Evolutionary conservation across 352 stramenopile genomes (phyloP).

Genomic region (Blastocystis sp.): DNA sequence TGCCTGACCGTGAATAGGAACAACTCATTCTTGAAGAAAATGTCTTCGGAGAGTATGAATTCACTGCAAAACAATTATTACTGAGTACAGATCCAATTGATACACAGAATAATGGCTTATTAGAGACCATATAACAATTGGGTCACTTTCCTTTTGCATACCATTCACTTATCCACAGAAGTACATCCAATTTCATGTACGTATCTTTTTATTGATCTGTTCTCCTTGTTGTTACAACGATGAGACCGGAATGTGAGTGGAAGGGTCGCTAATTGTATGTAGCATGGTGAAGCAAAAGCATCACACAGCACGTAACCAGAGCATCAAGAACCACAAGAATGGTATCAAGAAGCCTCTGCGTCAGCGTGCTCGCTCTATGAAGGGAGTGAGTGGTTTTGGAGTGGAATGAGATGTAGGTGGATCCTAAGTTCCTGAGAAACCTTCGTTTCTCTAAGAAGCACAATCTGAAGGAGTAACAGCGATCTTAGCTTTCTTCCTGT

Average conservation of each 20-base stretch:
- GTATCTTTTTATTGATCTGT: background rate
- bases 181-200: background rate
- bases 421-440: conserved; percentile 74
- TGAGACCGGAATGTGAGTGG: no score
- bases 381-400: conserved; percentile 70
- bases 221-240: no score
- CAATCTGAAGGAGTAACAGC: conserved; percentile 65
- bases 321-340: conserved; percentile 80
- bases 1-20: no score
- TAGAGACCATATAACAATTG: no score
- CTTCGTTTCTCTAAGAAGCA: conserved; percentile 44
- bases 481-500: conserved; percentile 68
- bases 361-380: conserved; percentile 77
- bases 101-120: no score
- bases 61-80: no score
- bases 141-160: background rate
- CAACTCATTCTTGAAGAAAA: no score
- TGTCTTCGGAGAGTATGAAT: no score
- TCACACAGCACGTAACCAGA: conserved; percentile 80
- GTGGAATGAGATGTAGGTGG: conserved; percentile 67
- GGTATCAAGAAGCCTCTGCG: conserved; percentile 81
- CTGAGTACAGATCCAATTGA: no score
- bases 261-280: background rate
- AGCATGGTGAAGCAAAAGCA: conserved; percentile 75
- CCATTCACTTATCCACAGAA: background rate